Evolutionary conservation across 2,329 filamentous ascomycete genomes (phyloP), one percentile per base, ranked within the genome.

Genomic region (Fusarium sp.): DNA sequence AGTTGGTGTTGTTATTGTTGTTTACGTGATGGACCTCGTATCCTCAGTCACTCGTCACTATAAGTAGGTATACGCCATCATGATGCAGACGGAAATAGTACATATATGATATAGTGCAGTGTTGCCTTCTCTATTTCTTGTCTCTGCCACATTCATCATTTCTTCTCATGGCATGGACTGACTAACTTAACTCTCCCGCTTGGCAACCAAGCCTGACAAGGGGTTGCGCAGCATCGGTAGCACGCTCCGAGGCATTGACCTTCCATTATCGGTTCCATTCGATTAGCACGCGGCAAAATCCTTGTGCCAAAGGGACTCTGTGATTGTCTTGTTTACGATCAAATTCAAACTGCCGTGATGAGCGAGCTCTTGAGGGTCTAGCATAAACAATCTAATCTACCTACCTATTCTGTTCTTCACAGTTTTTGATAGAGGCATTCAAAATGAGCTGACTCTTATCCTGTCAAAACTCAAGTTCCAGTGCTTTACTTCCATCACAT

Each of bases 121-220:
- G 43, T 47, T 41, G 21, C 28, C 26, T 49, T 18, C 28, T 33
- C 15, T 16, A n/a, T 33, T 3, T 33, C 31, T 8, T 35, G 16
- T 35, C 9, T 35, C 16, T 35, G 16, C n/a, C n/a, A n/a, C n/a
- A n/a, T n/a, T n/a, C n/a, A n/a, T n/a, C n/a, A n/a, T n/a, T n/a
- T n/a, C n/a, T n/a, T n/a, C n/a, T n/a, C n/a, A n/a, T n/a, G n/a
- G n/a, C n/a, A n/a, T n/a, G n/a, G n/a, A n/a, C n/a, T n/a, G n/a
- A n/a, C n/a, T n/a, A n/a, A n/a, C n/a, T 29, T 50, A 33, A 41
- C 20, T 50, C 37, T 63, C 42, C 24, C 24, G 52, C 63, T 69
- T 70, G 67, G 57, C 67, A 54, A 59, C 57, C 61, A 63, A 63
- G 43, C 67, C 43, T 50, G 54, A 55, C 38, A 57, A 13, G 55